phyloP scores from a whole-genome alignment of 163 green algal species.

The Scenedesmus sp. region DNA sequence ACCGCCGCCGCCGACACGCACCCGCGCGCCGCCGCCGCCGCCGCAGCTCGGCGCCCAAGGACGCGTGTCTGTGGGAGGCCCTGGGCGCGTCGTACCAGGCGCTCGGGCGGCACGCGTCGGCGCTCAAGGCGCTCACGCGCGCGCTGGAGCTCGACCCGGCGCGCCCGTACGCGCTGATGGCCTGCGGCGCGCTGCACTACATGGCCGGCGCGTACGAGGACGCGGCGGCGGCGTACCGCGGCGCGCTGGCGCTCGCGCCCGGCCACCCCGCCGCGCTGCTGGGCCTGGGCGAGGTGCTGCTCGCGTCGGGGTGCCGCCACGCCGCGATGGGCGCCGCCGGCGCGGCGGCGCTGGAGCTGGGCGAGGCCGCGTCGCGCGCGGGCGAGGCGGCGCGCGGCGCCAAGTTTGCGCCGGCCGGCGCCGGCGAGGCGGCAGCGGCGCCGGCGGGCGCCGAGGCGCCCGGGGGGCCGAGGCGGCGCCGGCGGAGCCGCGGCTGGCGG shows the following conservation, averaged over 20 bases:
- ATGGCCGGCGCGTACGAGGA: slow-evolving; percentile 41
- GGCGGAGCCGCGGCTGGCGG: background rate
- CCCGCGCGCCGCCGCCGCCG: slow-evolving; percentile 30
- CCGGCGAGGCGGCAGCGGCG: background rate
- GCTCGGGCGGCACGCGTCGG: slow-evolving; percentile 72
- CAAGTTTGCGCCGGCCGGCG: background rate
- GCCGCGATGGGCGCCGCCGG: slow-evolving; percentile 58
- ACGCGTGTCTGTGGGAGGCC: slow-evolving; percentile 72
- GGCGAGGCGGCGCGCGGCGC: slow-evolving; percentile 22
- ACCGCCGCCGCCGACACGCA: too few species aligned
- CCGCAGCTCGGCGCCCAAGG: slow-evolving; percentile 34
- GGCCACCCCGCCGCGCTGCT: slow-evolving; percentile 63
- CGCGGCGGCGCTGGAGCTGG: slow-evolving; percentile 62
- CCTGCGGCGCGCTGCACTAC: slow-evolving; percentile 50
- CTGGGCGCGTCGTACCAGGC: slow-evolving; percentile 73
- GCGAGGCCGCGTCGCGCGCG: slow-evolving; percentile 47
- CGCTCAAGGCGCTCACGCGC: slow-evolving; percentile 73
- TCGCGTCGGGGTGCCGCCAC: slow-evolving; percentile 52
- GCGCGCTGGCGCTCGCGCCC: slow-evolving; percentile 57
- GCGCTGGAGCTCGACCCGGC: slow-evolving; percentile 65
- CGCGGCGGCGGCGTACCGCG: slow-evolving; percentile 45
- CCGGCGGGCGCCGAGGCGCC: background rate
- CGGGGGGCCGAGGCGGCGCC: background rate
- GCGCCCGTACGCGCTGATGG: slow-evolving; percentile 57
- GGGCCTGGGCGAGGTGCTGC: slow-evolving; percentile 64